Base-by-base conservation (phyloP, 2,329 filamentous ascomycete genomes). In the Trichoderma sp. region DNA sequence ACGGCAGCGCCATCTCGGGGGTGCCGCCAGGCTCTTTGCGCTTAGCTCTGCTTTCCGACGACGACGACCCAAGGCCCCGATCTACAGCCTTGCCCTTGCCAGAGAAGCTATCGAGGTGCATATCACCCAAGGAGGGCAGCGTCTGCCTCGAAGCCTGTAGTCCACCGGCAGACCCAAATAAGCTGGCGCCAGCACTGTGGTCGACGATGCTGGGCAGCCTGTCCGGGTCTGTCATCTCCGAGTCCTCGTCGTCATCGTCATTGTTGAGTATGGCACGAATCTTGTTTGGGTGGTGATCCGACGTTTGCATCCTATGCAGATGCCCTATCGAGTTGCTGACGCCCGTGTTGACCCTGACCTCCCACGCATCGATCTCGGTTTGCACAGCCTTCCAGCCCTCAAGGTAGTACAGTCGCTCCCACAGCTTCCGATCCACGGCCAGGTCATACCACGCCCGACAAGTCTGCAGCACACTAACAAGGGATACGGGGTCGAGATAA, bases 381-480 rank as follows among this genome's bases (percentile, higher is more conserved):
- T 83, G 81, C 73, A 95, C 86, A 7, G 92, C 88, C 74, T 90
- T 90, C 93, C 96, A 99, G 6, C 96, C 96, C 82, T 98, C 95
- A 8, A 90, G 83, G 43, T 91, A 87, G 81, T 97, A 99, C 15
- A 97, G 83, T 15, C 89, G 86, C 78, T 93, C 91, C 96, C 96
- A 99, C 32, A 98, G 83, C 73, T 92, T 92, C 39, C 93, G 89
- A 80, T 99, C 96, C 66, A 94, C 83, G 6, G 95, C 91, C 20
- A 96, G 86, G 20, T 88, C 86, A 74, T 95, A 91, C 95, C 96
- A 99, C 74, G 90, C 86, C 61, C 91, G 90, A 43, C 94, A 98
- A 17, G 94, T 90, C 58, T 89, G 88, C 1, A 94, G 93, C 3
- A 95, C 93, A 64, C 88, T 90, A 71, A 98, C 86, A 50, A 99